Evolutionary conservation across 2,329 filamentous ascomycete genomes (phyloP).

Genomic region (Salinomyces thailandicus): DNA sequence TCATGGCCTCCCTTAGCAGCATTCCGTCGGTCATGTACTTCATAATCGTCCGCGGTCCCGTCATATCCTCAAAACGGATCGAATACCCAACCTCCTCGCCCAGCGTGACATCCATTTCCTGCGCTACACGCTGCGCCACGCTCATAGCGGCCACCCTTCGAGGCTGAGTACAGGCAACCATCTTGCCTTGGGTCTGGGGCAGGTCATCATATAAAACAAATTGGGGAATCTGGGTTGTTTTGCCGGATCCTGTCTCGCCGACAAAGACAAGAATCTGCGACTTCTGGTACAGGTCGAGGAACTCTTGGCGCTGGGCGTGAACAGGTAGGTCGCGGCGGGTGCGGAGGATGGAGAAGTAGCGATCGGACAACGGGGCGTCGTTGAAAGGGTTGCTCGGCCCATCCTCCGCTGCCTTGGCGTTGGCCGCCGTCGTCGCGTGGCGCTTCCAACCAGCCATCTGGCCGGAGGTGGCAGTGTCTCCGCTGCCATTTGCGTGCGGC

Average conservation of each 20-base stretch:
- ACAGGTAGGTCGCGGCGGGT: constrained; percentile 78
- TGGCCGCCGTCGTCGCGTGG: constrained; percentile 67
- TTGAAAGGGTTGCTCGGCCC: constrained; percentile 79
- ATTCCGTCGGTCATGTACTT: constrained; percentile 99
- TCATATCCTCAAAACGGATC: constrained; percentile 97
- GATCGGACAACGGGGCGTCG: constrained; percentile 60
- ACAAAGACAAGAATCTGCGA: constrained; percentile 97
- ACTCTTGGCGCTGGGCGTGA: constrained; percentile 83
- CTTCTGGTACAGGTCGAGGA: constrained; percentile 83
- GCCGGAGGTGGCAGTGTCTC: constrained; percentile 8
- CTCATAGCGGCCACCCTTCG: constrained; percentile 98
- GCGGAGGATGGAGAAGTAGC: constrained; percentile 85
- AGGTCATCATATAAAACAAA: constrained; percentile 97
- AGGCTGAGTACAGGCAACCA: constrained; percentile 94
- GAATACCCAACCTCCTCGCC: constrained; percentile 97
- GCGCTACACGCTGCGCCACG: constrained; percentile 91
- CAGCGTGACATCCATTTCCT: constrained; percentile 88
- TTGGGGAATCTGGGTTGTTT: constrained; percentile 97
- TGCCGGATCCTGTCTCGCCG: constrained; percentile 97
- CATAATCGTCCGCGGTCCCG: constrained; percentile 74
- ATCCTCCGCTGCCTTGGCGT: constrained; percentile 67
- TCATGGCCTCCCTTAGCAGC: constrained; percentile 90
- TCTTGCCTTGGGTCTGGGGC: constrained; percentile 72
- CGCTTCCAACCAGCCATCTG: constrained; percentile 61
- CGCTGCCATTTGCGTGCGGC: constrained; percentile 19